phyloP scores from a whole-genome alignment of 305 asterid genomes.

The Ajuga reptans region DNA sequence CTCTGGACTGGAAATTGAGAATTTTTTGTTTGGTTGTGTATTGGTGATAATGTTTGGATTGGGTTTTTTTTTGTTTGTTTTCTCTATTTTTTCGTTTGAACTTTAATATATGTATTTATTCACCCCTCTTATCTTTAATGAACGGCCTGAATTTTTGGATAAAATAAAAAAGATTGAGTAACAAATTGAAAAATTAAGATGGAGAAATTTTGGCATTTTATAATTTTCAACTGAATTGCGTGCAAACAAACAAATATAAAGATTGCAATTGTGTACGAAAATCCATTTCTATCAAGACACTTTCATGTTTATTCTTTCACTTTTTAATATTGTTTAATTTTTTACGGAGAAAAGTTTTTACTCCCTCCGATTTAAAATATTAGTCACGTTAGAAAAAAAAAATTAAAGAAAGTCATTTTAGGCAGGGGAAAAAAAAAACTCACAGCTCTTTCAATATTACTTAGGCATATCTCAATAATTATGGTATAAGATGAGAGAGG shows the following conservation, averaged over 20 bases:
- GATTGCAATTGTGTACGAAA: background rate
- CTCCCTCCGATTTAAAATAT: too few species aligned
- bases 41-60: background rate
- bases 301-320: background rate
- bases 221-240: background rate
- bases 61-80: slow-evolving; percentile 15
- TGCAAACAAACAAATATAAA: background rate
- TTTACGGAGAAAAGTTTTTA: too few species aligned
- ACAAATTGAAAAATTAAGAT: background rate
- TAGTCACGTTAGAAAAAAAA: too few species aligned
- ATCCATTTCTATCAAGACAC: background rate
- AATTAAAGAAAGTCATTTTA: too few species aligned
- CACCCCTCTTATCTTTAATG: slow-evolving; percentile 27
- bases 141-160: background rate
- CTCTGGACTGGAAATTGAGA: too few species aligned
- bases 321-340: background rate
- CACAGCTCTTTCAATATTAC: too few species aligned
- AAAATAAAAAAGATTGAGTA: background rate
- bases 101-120: slow-evolving; percentile 6
- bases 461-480: too few species aligned
- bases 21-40: background rate
- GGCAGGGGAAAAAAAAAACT: too few species aligned
- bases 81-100: background rate
- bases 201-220: slow-evolving; percentile 10
- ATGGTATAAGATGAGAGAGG: too few species aligned